Evolutionary conservation across 768 basidiomycete genomes (phyloP).

Genomic region (Tulasnella sp.): DNA sequence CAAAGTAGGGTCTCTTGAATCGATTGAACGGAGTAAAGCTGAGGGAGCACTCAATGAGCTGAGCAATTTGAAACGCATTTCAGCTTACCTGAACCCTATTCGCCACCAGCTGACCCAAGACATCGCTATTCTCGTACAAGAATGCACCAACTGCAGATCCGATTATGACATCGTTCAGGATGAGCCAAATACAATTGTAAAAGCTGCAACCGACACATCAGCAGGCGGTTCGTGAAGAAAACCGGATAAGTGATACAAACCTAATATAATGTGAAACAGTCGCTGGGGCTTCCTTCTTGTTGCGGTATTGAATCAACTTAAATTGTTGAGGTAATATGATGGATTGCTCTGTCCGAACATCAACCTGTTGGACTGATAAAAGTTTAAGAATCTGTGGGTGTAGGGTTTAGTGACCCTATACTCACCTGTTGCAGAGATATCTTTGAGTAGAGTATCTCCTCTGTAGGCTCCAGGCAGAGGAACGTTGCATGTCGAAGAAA

Average conservation of each 20-base stretch:
- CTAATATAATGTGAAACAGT: slow-evolving; percentile 54
- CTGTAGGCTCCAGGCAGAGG: too few species aligned
- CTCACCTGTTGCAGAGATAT: slow-evolving; percentile 33
- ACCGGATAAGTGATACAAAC: slow-evolving; percentile 28
- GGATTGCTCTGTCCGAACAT: slow-evolving; percentile 42
- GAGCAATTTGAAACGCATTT: neutral
- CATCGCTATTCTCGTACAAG: slow-evolving; percentile 48
- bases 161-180: slow-evolving; percentile 80
- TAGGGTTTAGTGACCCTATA: neutral
- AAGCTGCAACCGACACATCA: slow-evolving; percentile 37
- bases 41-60: neutral
- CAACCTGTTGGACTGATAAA: slow-evolving; percentile 43
- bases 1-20: slow-evolving; percentile 50
- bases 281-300: slow-evolving; percentile 27
- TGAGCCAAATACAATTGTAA: slow-evolving; percentile 84
- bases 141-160: slow-evolving; percentile 62
- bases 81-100: slow-evolving; percentile 30
- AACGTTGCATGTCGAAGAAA: too few species aligned
- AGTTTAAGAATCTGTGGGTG: neutral
- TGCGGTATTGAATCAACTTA: slow-evolving; percentile 28
- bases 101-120: slow-evolving; percentile 33
- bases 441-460: slow-evolving; percentile 26
- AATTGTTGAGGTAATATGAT: slow-evolving; percentile 34
- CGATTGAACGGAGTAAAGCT: slow-evolving; percentile 34
- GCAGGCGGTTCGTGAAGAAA: neutral